phyloP scores from a whole-genome alignment of 176 grass and related monocot species.

The Phragmites australis region DNA sequence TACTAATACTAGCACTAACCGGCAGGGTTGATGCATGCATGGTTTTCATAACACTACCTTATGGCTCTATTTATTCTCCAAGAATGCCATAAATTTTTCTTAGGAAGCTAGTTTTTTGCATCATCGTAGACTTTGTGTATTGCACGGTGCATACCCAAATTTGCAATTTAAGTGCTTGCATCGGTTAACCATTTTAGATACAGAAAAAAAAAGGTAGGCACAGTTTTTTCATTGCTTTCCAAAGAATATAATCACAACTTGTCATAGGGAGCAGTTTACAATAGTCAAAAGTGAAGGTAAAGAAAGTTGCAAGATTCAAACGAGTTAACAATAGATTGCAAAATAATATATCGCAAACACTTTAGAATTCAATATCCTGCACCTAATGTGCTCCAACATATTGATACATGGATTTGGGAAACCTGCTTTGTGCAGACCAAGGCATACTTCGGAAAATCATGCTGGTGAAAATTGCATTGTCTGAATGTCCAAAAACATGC shows the following conservation, averaged over 20 bases:
- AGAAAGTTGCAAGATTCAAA: not conserved
- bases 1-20: too few relatives aligned
- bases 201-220: not conserved
- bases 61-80: not conserved
- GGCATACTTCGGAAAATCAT: slow-evolving; percentile 2
- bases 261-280: not conserved
- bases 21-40: too few relatives aligned
- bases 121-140: not conserved
- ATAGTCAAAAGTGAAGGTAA: slow-evolving; percentile 1
- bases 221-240: not conserved
- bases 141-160: not conserved
- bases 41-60: too few relatives aligned
- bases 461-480: not conserved
- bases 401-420: not conserved
- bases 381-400: slow-evolving; percentile 2
- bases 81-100: not conserved
- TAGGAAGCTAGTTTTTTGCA: not conserved
- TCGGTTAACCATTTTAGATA: slow-evolving; percentile 6
- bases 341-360: not conserved
- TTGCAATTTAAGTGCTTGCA: not conserved
- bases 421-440: not conserved
- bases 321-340: not conserved
- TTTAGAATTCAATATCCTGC: not conserved
- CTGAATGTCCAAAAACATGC: not conserved
- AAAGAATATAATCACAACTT: slow-evolving; percentile 21